These are phyloP conservation scores for Ochromonas danica DNA, from an alignment of 108 stramenopile species.

Conservation along the genomic window DNA sequence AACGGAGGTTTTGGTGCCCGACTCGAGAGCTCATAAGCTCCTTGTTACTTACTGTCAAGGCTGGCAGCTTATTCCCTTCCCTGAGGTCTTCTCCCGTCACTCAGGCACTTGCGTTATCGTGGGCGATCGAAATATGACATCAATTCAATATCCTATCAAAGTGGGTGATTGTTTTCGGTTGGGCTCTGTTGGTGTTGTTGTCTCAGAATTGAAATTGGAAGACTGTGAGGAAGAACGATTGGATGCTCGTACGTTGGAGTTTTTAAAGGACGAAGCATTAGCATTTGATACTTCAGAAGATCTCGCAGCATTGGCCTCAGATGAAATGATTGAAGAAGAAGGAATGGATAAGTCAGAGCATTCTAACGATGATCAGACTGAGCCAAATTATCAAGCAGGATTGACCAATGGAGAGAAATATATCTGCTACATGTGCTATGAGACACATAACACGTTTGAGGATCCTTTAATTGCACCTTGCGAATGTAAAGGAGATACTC, in stretches of 20 bases:
- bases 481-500: slow-evolving; percentile 57
- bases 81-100: slow-evolving; percentile 91
- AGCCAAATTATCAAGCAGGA: neutral
- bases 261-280: slow-evolving; percentile 46
- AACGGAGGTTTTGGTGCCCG: slow-evolving; percentile 31
- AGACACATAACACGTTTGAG: slow-evolving; percentile 76
- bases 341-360: neutral
- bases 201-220: slow-evolving; percentile 67
- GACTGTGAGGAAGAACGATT: slow-evolving; percentile 34
- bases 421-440: slow-evolving; percentile 96
- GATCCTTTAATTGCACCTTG: slow-evolving; percentile 73
- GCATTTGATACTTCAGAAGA: slow-evolving; percentile 10
- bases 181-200: slow-evolving; percentile 89
- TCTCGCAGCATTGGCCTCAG: slow-evolving; percentile 20
- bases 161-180: slow-evolving; percentile 75
- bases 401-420: slow-evolving; percentile 23
- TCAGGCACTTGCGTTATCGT: slow-evolving; percentile 88
- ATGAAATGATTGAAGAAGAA: neutral
- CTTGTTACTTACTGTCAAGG: slow-evolving; percentile 80
- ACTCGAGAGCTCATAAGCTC: slow-evolving; percentile 81
- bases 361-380: neutral
- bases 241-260: slow-evolving; percentile 47
- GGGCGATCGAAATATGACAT: slow-evolving; percentile 69
- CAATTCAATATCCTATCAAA: slow-evolving; percentile 50
- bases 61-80: slow-evolving; percentile 89